Conservation (phyloP, 805 yeast genomes). For the Metschnikowia lochheadii region DNA sequence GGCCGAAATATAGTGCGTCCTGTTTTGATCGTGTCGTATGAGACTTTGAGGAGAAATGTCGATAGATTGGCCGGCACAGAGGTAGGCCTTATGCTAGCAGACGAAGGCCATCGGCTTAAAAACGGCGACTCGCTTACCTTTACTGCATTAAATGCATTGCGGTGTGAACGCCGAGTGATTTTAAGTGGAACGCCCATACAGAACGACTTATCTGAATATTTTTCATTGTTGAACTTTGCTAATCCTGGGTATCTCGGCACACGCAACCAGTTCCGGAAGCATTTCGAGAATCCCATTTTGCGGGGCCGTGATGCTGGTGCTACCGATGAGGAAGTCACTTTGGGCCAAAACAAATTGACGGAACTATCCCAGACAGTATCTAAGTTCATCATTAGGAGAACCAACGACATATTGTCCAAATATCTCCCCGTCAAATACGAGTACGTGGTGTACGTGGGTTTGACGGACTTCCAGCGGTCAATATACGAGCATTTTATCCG, state of each 20-base stretch:
- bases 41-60: slow-evolving; percentile 83
- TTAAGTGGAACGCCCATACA: slow-evolving; percentile 96
- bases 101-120: slow-evolving; percentile 42
- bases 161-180: slow-evolving; percentile 85
- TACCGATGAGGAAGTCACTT: slow-evolving; percentile 65
- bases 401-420: slow-evolving; percentile 90
- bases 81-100: slow-evolving; percentile 69
- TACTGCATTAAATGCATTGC: slow-evolving; percentile 76
- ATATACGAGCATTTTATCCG: slow-evolving; percentile 72
- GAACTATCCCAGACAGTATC: slow-evolving; percentile 76
- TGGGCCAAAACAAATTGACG: slow-evolving; percentile 64
- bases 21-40: slow-evolving; percentile 89
- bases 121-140: slow-evolving; percentile 90
- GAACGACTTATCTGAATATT: slow-evolving; percentile 90
- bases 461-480: slow-evolving; percentile 70
- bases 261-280: slow-evolving; percentile 75
- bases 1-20: slow-evolving; percentile 92
- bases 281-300: slow-evolving; percentile 76
- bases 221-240: slow-evolving; percentile 84
- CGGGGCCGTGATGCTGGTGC: slow-evolving; percentile 89
- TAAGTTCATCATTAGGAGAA: slow-evolving; percentile 87
- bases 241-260: slow-evolving; percentile 92
- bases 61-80: slow-evolving; percentile 69
- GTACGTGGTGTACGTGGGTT: slow-evolving; percentile 88
- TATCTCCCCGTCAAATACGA: slow-evolving; percentile 95